phyloP scores from a whole-genome alignment of 2,329 filamentous ascomycete genomes.

The Neonectria ditissima region DNA sequence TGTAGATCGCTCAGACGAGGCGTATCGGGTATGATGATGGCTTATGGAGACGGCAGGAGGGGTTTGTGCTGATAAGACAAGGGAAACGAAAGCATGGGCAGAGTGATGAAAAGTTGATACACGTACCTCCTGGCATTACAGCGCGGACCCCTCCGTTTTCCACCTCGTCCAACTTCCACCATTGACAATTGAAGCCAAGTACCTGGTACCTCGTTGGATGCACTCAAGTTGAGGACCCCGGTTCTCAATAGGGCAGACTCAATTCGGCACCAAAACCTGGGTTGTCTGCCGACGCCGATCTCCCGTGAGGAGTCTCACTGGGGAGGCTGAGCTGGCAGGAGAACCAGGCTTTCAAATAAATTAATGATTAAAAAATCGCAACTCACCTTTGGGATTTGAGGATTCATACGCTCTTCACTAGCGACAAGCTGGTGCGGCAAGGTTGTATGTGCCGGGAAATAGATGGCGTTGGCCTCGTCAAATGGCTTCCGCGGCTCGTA shows the following conservation, averaged over 20 bases:
- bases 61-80: not conserved
- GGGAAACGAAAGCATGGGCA: not conserved
- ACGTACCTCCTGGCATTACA: slow-evolving; percentile 11
- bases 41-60: slow-evolving; percentile 1
- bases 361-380: slow-evolving; percentile 1
- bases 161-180: not conserved
- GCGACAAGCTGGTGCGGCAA: slow-evolving; percentile 31
- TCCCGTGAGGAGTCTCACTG: not conserved
- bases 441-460: slow-evolving; percentile 14
- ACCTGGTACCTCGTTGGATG: slow-evolving; percentile 1
- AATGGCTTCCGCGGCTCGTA: slow-evolving; percentile 25
- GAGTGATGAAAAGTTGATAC: not conserved
- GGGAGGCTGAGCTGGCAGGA: not conserved
- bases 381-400: slow-evolving; percentile 49
- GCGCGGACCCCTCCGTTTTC: not conserved
- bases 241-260: slow-evolving; percentile 9
- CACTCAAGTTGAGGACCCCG: not conserved
- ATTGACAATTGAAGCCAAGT: not conserved
- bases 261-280: slow-evolving; percentile 3
- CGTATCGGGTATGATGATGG: slow-evolving; percentile 7
- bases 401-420: slow-evolving; percentile 46
- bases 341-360: slow-evolving; percentile 1
- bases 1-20: slow-evolving; percentile 15
- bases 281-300: slow-evolving; percentile 11
- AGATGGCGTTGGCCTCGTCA: slow-evolving; percentile 5